Evolutionary conservation across 441 rosid genomes (phyloP), one percentile per base, ranked within the genome.

Genomic region (Eruca vesicaria): DNA sequence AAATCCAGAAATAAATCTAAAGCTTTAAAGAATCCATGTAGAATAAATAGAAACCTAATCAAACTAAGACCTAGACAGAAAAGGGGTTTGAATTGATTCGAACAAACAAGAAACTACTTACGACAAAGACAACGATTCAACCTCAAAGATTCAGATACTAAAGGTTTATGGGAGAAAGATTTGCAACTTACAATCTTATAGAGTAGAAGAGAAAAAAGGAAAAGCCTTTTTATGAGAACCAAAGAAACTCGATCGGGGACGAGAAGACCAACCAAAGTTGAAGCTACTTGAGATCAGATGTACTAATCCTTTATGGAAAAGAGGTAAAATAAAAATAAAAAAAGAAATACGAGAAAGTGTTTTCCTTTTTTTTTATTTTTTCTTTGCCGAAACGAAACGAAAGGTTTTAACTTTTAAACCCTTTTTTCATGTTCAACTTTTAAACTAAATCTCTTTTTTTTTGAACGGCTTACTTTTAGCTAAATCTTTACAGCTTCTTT

Each of bases 221-320:
- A 63, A 76, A 63, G 19, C 0, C 7, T 41, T 29, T 70, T 68
- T n/a, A 14, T 43, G 52, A 43, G 8, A 43, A 69, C 74, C 10
- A n/a, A 12, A 43, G 18, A 58, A 59, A 45, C 72, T 59, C 18
- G 68, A 74, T 67, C 68, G 32, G 57, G 52, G 18, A 43, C 52
- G 52, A 43, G 52, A 43, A 43, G 52, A 43, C 52, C 52, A 43
- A 43, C 52, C 52, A 38, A n/a, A 43, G 18, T 75, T 26, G 66
- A 75, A 59, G 16, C 19, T n/a, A 61, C 26, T 74, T 53, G 69
- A 69, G 75, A 76, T 76, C 60, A 63, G 79, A 69, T 76, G 38
- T 58, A 15, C 48, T 11, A 52, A 67, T 48, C 55, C 73, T 15
- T 43, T 43, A 43, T 45, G 70, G 78, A 15, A 20, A 56, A 15